phyloP scores from a whole-genome alignment of 2,329 filamentous ascomycete species.

The Trichothecium sympodiale region DNA sequence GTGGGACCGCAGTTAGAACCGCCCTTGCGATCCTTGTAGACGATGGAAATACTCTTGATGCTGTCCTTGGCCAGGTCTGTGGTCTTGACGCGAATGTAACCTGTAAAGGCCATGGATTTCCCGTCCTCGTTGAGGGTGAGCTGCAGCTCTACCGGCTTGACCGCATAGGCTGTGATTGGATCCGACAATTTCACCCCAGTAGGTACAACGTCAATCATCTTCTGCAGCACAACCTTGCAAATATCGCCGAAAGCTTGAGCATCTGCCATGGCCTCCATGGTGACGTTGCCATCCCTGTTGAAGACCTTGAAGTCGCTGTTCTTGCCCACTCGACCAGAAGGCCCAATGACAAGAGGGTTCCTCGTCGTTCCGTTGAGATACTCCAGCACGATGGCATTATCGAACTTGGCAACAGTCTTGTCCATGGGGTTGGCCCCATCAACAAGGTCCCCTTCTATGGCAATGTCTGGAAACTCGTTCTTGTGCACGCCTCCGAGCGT shows the following conservation, averaged over 20 bases:
- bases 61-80: constrained; percentile 29
- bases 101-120: constrained; percentile 32
- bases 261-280: constrained; percentile 36
- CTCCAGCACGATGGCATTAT: constrained; percentile 46
- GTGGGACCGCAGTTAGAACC: constrained; percentile 28
- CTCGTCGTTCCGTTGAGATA: constrained; percentile 42
- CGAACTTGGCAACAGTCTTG: constrained; percentile 35
- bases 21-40: constrained; percentile 45
- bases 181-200: constrained; percentile 36
- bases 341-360: constrained; percentile 44
- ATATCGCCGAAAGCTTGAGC: constrained; percentile 30
- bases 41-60: constrained; percentile 37
- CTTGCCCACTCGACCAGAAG: constrained; percentile 29
- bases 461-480: constrained; percentile 40
- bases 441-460: constrained; percentile 28
- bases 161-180: constrained; percentile 41
- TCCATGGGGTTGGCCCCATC: constrained; percentile 36
- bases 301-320: constrained; percentile 47
- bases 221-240: constrained; percentile 42
- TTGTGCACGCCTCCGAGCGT: constrained; percentile 49
- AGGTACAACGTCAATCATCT: constrained; percentile 52
- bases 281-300: constrained; percentile 42
- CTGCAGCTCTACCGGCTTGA: constrained; percentile 49
- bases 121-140: constrained; percentile 40
- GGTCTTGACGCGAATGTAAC: constrained; percentile 42